These are phyloP conservation scores for Ensete glaucum DNA, from an alignment of 176 grass and related monocot genomes.

Conservation along the genomic window DNA sequence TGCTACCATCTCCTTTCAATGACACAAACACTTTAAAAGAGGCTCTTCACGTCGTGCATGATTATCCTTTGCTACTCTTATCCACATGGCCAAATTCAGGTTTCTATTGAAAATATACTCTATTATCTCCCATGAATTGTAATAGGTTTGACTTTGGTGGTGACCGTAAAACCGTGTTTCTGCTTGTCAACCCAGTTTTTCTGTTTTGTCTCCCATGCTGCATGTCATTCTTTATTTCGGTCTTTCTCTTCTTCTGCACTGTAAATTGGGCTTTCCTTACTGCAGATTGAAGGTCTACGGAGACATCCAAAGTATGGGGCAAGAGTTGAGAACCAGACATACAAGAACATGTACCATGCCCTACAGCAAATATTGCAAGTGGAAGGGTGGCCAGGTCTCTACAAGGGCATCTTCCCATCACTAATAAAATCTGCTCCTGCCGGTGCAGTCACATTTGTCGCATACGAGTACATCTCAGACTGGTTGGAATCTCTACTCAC, in stretches of 20 bases:
- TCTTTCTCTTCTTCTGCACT: background rate
- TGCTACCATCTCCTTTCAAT: background rate
- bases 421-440: constrained; percentile 93
- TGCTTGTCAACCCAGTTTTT: background rate
- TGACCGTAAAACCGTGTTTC: background rate
- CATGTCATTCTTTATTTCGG: background rate
- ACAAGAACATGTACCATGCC: constrained; percentile 88
- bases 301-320: constrained; percentile 83
- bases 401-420: constrained; percentile 91
- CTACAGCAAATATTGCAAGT: constrained; percentile 57
- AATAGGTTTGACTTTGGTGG: background rate
- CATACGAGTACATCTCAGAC: constrained; percentile 85
- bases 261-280: background rate
- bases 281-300: constrained; percentile 80
- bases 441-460: constrained; percentile 85
- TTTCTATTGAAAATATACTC: no score
- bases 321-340: constrained; percentile 45
- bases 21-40: background rate
- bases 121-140: background rate
- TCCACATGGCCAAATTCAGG: no score
- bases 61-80: no score
- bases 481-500: constrained; percentile 71
- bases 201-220: background rate
- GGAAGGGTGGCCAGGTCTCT: constrained; percentile 69
- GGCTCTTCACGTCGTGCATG: no score